Percentiles rank a stretch among this genome's conserved stretches.
phyloP scores from a whole-genome alignment of 345 rosid genomes.

The Acer negundo region DNA sequence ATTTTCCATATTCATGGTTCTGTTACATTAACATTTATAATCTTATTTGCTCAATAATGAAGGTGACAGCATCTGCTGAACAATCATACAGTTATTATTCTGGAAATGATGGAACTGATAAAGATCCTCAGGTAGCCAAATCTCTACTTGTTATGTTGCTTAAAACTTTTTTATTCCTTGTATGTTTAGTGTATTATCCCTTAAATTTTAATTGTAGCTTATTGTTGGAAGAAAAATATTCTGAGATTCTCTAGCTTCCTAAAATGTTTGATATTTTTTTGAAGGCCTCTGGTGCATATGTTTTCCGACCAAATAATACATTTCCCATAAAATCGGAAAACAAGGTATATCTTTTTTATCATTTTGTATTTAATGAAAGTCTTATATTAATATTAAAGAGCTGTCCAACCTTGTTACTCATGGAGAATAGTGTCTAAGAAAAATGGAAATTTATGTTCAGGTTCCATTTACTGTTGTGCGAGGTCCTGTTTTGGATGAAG shows the following conservation, averaged over 20 bases:
- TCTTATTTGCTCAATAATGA: constrained; percentile 25
- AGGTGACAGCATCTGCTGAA: constrained; percentile 54
- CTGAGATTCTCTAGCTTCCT: neutral
- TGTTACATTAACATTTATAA: neutral
- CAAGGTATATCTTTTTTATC: constrained; percentile 45
- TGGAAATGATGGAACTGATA: constrained; percentile 87
- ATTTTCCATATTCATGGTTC: constrained; percentile 10
- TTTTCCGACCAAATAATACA: constrained; percentile 80
- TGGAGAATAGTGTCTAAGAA: constrained; percentile 5
- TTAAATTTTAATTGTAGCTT: constrained; percentile 13
- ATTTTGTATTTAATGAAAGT: constrained; percentile 9
- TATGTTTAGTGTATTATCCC: neutral
- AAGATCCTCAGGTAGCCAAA: constrained; percentile 78
- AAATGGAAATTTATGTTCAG: constrained; percentile 40
- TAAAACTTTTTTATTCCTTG: neutral
- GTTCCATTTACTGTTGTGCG: constrained; percentile 58
- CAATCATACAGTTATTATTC: constrained; percentile 80
- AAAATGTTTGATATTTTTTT: constrained; percentile 19
- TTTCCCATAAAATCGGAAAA: constrained; percentile 46
- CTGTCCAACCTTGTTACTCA: neutral
- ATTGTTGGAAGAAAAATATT: constrained; percentile 5
- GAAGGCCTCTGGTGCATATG: constrained; percentile 96
- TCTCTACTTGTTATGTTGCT: constrained; percentile 21
- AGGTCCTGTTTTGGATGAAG: constrained; percentile 89
- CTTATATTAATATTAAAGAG: neutral